Evolutionary conservation across 306 rosid species (phyloP), one percentile per base, ranked within the genome.

Genomic region (Castanea sativa): DNA sequence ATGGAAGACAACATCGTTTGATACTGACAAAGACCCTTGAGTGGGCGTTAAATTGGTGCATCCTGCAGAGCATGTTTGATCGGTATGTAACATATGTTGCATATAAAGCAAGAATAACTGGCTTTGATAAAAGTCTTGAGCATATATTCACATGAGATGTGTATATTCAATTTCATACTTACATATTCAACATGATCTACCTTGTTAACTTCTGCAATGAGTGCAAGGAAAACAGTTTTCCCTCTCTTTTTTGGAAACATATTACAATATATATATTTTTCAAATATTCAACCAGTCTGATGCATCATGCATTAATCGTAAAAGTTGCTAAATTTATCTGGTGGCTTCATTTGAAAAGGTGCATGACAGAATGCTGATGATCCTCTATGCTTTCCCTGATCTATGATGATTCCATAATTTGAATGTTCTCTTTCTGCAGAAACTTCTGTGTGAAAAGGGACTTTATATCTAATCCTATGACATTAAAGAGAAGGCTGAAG

Each of bases 1-100:
- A 85, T 80, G 93, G 97, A 70, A 74, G 78, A 71, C 87, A 76
- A 20, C 69, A 83, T 77, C 88, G 88, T 64, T 79, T 91, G 55
- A 89, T 93, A 64, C 86, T 95, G 82, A 89, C 94, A 75, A 95
- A 91, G 87, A 90, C 96, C 79, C 97, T 95, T 43, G 98, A 95
- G 78, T 95, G 99, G 99, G 89, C 97, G 75, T 93, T 95, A 81
- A 95, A 90, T 83, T 93, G 99, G 99, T 91, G 96, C 88, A 93
- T 95, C 75, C 79, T 93, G 81, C 96, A 95, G 80, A 93, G 96
- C 92, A 95, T 95, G 99, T 95, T 95, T 87, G 99, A 95, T 86
- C 88, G 98, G 97, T 94, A 89, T 32, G 85, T 82, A 76, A 76
- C 64, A 64, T 76, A 27, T 32, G 85, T 82, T 78, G 77, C 64